Base-by-base conservation (phyloP, 2,329 filamentous ascomycete species). In the Parafenestella ontariensis region DNA sequence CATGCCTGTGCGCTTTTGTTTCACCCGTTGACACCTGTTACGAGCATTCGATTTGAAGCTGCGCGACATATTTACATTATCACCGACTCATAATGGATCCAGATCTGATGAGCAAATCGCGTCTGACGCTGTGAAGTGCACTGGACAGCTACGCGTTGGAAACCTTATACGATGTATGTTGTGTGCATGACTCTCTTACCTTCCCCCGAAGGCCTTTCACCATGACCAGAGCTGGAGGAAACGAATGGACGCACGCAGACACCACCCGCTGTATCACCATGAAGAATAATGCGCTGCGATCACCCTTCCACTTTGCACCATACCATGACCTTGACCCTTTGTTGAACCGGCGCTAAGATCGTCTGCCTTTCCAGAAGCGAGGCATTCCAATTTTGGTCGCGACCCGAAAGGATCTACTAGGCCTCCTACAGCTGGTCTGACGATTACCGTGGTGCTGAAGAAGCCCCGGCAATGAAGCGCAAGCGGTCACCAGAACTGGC, bases 391-490 rank as follows among this genome's bases (percentile, higher is more conserved):
- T 2, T 40, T 11, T 23, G 18, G 7, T 23, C 37, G 37, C 23
- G 11, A 5, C 4, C 23, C 26, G 10, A 43, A 29, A 8, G 8
- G 24, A 5, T 43, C 40, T 6, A n/a, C 28, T 37, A 39, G 41
- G 47, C 45, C 8, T 46, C 46, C 29, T 41, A 48, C 47, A 26
- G 7, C 20, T 37, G 39, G 10, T n/a, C 31, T 47, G 41, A 44
- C n/a, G 18, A 34, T 8, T n/a, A 56, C 40, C 43, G 34, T 40
- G 37, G 23, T 10, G 28, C 36, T 15, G 45, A 49, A 20, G 20
- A 55, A 23, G 39, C 31, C 11, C 40, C 11, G 21, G 21, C 29
- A 15, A 63, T 58, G 54, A 71, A 70, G 53, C 65, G 67, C 33
- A 69, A 63, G 36, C 60, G 61, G 13, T 61, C 63, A 40, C 28